Percentiles rank a stretch among this genome's conserved stretches.
phyloP scores from a whole-genome alignment of 768 basidiomycete genomes.

The Mrakia gelida region DNA sequence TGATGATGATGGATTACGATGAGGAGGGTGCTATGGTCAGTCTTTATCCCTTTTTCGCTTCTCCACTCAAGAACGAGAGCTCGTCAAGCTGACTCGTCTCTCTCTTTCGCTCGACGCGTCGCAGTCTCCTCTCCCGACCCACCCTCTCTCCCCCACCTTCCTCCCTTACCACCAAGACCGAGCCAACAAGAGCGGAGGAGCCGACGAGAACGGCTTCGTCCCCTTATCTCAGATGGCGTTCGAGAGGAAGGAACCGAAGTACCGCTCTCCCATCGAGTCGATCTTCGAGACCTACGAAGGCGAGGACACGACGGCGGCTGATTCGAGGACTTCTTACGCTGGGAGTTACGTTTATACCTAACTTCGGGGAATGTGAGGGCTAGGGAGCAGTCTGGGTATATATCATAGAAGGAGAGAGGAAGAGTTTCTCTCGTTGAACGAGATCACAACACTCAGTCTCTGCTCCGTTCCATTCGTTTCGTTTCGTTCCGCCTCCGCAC shows the following conservation, averaged over 20 bases:
- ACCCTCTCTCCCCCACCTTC: neutral
- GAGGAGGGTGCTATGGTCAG: neutral
- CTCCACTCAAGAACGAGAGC: neutral
- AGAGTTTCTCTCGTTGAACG: too few relatives aligned
- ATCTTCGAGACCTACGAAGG: slow-evolving; percentile 4
- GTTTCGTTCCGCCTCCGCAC: too few relatives aligned
- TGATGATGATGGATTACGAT: neutral
- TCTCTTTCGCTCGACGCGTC: neutral
- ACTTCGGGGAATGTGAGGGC: neutral
- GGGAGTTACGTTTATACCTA: neutral
- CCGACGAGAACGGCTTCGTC: neutral
- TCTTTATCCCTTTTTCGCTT: neutral
- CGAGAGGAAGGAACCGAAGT: neutral
- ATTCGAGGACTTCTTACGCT: neutral
- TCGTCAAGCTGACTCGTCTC: neutral
- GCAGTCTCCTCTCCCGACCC: neutral
- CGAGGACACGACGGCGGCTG: neutral
- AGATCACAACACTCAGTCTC: too few relatives aligned
- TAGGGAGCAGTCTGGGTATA: neutral
- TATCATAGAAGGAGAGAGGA: neutral
- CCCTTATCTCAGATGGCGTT: neutral
- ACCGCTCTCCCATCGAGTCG: neutral
- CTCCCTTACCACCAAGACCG: neutral
- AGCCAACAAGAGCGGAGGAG: too few relatives aligned
- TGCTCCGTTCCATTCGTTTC: too few relatives aligned